Base-by-base conservation (phyloP, 2,329 filamentous ascomycete species). In the Chaetoscypha palmicola region DNA sequence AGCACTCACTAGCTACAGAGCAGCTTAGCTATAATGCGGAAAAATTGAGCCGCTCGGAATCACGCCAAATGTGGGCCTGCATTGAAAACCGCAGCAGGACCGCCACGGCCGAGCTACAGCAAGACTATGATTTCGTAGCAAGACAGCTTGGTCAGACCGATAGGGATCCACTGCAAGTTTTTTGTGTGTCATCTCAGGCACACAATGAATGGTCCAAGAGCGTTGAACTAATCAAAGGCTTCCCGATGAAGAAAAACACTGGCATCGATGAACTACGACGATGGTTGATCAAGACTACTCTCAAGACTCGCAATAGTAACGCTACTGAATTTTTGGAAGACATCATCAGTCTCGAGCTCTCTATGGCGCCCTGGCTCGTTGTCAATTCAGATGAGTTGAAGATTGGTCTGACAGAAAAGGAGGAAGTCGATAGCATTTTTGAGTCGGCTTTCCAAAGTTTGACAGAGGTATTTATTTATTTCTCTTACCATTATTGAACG, bases 291-390 rank as follows among this genome's bases (percentile, higher is more conserved):
- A 14, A 30, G 9, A 48, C 42, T 2, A 56, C 51, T 23, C 42
- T 49, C 24, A 20, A 41, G 11, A 21, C 26, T 30, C 46, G 53
- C 1, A 28, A 45, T 3, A 16, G 32, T 3, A 45, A 45, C 42
- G 43, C 49, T 9, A 23, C 42, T 12, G n/a, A 23, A 35, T 54
- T 52, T 37, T 39, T 51, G 5, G 38, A 47, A n/a, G 47, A 45
- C 12, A 35, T 52, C 14, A 38, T 40, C n/a, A 33, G 26, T 17
- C 40, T 48, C 4, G 12, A 48, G 2, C n/a, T 14, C 2, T 31
- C 33, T 1, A 38, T 51, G 8, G 30, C 35, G 3, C 28, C 35
- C 17, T 52, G 51, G 53, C 33, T 47, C 3, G 14, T 35, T 12
- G 33, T 49, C 26, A 47, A 30, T 3, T 43, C 38, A 28, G 12